Percentiles rank a stretch among this genome's conserved stretches.
These are phyloP conservation scores for Prunus salicina DNA, from an alignment of 306 rosid species.

Conservation along the genomic window DNA sequence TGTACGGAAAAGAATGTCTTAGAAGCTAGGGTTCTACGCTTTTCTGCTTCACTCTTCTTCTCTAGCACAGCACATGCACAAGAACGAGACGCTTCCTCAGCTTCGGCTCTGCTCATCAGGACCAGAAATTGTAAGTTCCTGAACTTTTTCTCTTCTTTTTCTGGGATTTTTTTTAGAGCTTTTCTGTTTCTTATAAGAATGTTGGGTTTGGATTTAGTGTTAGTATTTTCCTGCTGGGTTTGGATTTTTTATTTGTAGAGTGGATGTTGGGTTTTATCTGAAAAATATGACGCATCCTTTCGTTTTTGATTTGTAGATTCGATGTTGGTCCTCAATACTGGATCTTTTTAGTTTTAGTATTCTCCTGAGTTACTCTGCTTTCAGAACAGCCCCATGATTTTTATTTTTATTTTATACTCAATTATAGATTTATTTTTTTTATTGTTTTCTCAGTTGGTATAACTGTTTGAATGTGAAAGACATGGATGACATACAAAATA, in stretches of 20 bases:
- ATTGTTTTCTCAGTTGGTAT: neutral
- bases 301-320: neutral
- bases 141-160: neutral
- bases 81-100: neutral
- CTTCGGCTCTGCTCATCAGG: neutral
- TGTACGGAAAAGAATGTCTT: no score
- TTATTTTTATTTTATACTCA: neutral
- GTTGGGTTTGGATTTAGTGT: neutral
- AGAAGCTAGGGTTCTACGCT: neutral
- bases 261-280: neutral
- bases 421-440: neutral
- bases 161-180: neutral
- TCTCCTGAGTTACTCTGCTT: no score
- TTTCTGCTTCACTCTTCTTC: neutral
- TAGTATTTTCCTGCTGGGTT: neutral
- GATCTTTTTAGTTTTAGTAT: neutral
- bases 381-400: neutral
- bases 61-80: neutral
- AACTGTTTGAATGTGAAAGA: neutral
- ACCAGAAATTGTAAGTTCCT: neutral
- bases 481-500: neutral
- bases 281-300: neutral
- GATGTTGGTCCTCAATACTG: no score
- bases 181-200: neutral
- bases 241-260: neutral